Evolutionary conservation across 371 early-diverging fungal species (phyloP).

Genomic region (Vairimorpha necatrix): DNA sequence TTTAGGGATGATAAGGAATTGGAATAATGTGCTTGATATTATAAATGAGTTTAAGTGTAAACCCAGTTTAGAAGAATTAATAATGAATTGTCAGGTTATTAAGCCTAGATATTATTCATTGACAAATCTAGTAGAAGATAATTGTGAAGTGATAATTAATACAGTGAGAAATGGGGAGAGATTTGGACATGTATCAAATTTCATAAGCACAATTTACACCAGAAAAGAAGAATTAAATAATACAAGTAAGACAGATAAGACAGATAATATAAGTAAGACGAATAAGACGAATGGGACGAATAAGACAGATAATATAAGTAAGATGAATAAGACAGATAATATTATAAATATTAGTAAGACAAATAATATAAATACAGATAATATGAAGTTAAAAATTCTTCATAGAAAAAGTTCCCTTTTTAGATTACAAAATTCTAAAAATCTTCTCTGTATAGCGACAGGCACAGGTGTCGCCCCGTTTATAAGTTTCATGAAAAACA

Average conservation of each 20-base stretch:
- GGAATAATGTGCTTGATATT: slow-evolving; percentile 58
- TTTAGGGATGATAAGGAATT: slow-evolving; percentile 34
- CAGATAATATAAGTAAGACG: no score
- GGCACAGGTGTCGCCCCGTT: slow-evolving; percentile 65
- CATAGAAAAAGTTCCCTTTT: slow-evolving; percentile 45
- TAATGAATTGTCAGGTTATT: slow-evolving; percentile 55
- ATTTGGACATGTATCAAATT: slow-evolving; percentile 56
- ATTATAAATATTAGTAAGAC: no score
- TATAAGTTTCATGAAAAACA: slow-evolving; percentile 58
- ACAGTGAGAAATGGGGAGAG: slow-evolving; percentile 32
- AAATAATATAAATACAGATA: no score
- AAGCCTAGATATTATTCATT: slow-evolving; percentile 63
- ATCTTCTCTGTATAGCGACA: slow-evolving; percentile 53
- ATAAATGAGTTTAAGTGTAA: slow-evolving; percentile 49
- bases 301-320: no score
- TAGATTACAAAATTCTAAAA: slow-evolving; percentile 10
- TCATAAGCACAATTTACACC: no score
- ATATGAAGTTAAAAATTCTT: slow-evolving; percentile 10
- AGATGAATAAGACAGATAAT: background rate
- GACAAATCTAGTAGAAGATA: slow-evolving; percentile 37
- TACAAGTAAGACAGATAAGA: no score
- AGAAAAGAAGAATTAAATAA: no score
- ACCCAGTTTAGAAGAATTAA: slow-evolving; percentile 41
- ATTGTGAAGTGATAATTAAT: slow-evolving; percentile 53
- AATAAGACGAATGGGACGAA: no score